Conservation (phyloP, 2,329 filamentous ascomycete species). For the Chaetomiaceae sp. region DNA sequence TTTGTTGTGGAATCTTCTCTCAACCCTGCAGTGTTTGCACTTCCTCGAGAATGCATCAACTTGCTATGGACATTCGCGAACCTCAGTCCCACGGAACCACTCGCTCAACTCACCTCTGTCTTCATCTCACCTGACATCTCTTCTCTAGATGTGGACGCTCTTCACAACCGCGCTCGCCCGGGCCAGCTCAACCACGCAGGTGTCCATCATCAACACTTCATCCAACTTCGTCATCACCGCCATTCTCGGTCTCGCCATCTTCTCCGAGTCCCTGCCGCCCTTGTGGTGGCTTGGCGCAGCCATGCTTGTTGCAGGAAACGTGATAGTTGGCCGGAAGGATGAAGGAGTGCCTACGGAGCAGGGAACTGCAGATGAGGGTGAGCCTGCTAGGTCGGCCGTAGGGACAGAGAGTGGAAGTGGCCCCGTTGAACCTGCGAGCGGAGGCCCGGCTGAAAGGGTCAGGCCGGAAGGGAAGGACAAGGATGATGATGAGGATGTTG, state of each 20-base stretch:
- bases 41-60: neutral
- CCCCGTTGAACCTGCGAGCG: conserved; percentile 28
- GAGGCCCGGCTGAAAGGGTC: conserved; percentile 14
- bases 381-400: conserved; percentile 2
- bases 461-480: conserved; percentile 7
- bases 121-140: conserved; percentile 5
- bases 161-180: conserved; percentile 73
- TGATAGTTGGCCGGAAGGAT: conserved; percentile 68
- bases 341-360: conserved; percentile 26
- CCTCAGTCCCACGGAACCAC: neutral
- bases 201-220: conserved; percentile 76
- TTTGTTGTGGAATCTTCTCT: too few species aligned
- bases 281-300: conserved; percentile 72
- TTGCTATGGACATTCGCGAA: neutral
- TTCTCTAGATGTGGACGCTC: conserved; percentile 69
- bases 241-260: conserved; percentile 62
- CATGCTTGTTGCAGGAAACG: conserved; percentile 67
- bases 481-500: conserved; percentile 25
- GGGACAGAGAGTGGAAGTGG: conserved; percentile 22
- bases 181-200: conserved; percentile 69
- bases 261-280: conserved; percentile 63
- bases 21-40: too few species aligned
- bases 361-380: conserved; percentile 12
- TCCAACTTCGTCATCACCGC: conserved; percentile 77
- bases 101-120: neutral